phyloP scores from a whole-genome alignment of 1,284 basidiomycete genomes.

The Puccinia hordei region DNA sequence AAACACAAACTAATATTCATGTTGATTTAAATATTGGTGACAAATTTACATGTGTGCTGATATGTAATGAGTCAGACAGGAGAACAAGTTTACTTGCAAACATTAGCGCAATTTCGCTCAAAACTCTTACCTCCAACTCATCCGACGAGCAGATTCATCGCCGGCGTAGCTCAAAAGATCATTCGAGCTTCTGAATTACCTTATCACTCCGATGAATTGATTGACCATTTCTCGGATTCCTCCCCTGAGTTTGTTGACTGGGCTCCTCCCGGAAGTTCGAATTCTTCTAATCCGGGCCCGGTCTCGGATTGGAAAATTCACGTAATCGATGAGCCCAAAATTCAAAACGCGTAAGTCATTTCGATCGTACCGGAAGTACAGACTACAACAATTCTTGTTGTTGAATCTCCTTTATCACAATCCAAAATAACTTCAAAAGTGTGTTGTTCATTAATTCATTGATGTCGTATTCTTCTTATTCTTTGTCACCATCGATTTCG shows the following conservation, averaged over 20 bases:
- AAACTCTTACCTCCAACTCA: constrained; percentile 54
- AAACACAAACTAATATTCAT: neutral
- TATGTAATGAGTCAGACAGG: constrained; percentile 52
- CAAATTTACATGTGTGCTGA: neutral
- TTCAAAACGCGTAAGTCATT: constrained; percentile 45
- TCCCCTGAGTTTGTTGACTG: constrained; percentile 26
- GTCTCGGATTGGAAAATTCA: constrained; percentile 49
- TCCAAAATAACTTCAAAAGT: too few species aligned
- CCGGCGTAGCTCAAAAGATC: constrained; percentile 55
- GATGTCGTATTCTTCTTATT: neutral
- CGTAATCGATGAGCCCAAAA: constrained; percentile 46
- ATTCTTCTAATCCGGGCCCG: neutral
- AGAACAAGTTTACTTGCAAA: constrained; percentile 55
- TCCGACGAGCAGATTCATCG: constrained; percentile 53
- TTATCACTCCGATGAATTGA: neutral
- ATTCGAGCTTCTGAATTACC: constrained; percentile 54
- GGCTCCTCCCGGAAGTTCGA: neutral
- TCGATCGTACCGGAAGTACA: neutral
- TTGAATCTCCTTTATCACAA: too few species aligned
- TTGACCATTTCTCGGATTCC: constrained; percentile 6
- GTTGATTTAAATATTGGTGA: neutral
- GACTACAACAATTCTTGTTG: too few species aligned
- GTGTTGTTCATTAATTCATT: neutral
- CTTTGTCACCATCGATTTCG: neutral
- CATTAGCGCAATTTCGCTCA: constrained; percentile 54